Percentiles rank a stretch among this genome's conserved stretches.
Conservation (phyloP, 495 filamentous ascomycete species). For the Penicillium manginii region DNA sequence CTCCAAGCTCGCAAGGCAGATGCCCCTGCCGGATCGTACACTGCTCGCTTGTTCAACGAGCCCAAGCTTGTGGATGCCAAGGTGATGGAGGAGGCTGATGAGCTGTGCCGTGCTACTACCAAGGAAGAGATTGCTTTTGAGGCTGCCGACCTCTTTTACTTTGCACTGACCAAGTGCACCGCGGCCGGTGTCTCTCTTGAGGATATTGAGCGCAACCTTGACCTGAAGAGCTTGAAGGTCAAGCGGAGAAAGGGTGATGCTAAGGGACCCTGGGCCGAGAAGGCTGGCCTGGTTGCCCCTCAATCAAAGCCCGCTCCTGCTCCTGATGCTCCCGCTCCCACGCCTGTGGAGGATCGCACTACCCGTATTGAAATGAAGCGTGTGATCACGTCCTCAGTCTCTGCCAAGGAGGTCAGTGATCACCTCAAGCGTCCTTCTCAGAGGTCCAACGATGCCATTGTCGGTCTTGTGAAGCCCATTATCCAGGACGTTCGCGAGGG, state of each 20-base stretch:
- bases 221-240: constrained; percentile 92
- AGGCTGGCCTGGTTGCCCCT: constrained; percentile 64
- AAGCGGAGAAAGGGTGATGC: constrained; percentile 91
- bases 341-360: constrained; percentile 43
- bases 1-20: constrained; percentile 75
- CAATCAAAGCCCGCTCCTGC: constrained; percentile 44
- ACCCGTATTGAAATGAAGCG: constrained; percentile 82
- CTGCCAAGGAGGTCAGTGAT: constrained; percentile 63
- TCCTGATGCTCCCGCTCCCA: constrained; percentile 44
- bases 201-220: constrained; percentile 88
- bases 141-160: constrained; percentile 94
- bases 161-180: constrained; percentile 87
- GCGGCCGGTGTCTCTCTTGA: constrained; percentile 79
- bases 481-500: constrained; percentile 78
- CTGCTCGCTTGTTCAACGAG: constrained; percentile 87
- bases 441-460: constrained; percentile 85
- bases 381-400: constrained; percentile 65
- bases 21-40: constrained; percentile 90
- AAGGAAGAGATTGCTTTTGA: constrained; percentile 89
- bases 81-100: constrained; percentile 97
- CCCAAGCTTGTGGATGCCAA: constrained; percentile 87
- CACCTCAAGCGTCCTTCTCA: constrained; percentile 88
- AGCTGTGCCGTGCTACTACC: constrained; percentile 82
- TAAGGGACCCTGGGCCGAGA: constrained; percentile 85
- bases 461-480: constrained; percentile 87